Percentiles rank a stretch among this genome's conserved stretches.
phyloP scores from a whole-genome alignment of 1,284 basidiomycete genomes.

The Spongiforma sp. region DNA sequence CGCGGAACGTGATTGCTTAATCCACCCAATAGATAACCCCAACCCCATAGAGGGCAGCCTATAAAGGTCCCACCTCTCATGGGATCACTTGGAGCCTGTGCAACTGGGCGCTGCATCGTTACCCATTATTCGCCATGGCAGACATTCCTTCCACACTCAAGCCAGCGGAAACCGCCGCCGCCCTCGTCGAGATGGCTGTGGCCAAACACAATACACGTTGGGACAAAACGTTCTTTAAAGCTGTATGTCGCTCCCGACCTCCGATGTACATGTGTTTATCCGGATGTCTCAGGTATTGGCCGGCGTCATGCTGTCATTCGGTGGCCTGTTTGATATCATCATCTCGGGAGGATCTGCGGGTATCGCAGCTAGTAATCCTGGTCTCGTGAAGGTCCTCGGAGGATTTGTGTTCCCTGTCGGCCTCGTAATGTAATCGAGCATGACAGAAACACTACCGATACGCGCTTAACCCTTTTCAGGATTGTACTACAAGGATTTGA shows the following conservation, averaged over 20 bases:
- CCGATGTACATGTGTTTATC: background rate
- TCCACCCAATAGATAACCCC: too few relatives aligned
- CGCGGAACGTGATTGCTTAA: too few relatives aligned
- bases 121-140: constrained; percentile 20
- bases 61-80: too few relatives aligned
- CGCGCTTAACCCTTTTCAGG: constrained; percentile 43
- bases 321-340: constrained; percentile 67
- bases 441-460: background rate
- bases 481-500: constrained; percentile 74
- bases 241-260: constrained; percentile 47
- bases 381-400: constrained; percentile 66
- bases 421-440: constrained; percentile 62
- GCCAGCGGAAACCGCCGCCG: constrained; percentile 61
- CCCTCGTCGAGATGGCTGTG: constrained; percentile 61
- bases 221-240: constrained; percentile 68
- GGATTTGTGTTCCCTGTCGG: constrained; percentile 77
- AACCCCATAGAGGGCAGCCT: too few relatives aligned
- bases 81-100: too few relatives aligned
- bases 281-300: constrained; percentile 55
- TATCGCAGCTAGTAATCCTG: constrained; percentile 60
- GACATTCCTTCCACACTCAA: constrained; percentile 58
- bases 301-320: constrained; percentile 74
- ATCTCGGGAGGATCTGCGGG: constrained; percentile 62
- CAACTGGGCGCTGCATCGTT: constrained; percentile 1
- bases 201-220: constrained; percentile 66